Conservation (phyloP, 2,329 filamentous ascomycete species). For the Aspergillus japonicus region DNA sequence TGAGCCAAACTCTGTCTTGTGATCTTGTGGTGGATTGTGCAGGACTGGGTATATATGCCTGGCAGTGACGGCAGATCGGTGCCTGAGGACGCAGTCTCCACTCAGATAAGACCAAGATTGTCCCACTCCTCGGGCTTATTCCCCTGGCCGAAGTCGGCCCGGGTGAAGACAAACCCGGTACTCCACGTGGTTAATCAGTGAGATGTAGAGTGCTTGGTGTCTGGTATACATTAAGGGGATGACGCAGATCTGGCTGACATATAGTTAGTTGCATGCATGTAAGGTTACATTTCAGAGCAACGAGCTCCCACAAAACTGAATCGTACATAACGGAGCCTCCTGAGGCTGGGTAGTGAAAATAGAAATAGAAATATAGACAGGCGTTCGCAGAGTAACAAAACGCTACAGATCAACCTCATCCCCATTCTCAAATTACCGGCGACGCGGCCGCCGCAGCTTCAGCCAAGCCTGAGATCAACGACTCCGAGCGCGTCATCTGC, state of each 20-base stretch:
- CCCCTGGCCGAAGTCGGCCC: neutral
- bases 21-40: too few relatives aligned
- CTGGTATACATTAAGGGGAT: too few relatives aligned
- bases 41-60: too few relatives aligned
- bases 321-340: neutral
- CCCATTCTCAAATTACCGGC: neutral
- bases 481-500: conserved; percentile 27
- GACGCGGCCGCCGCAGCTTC: conserved; percentile 14
- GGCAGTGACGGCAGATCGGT: too few relatives aligned
- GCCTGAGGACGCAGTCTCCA: too few relatives aligned
- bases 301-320: neutral
- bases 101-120: too few relatives aligned
- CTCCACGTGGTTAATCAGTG: too few relatives aligned
- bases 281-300: neutral
- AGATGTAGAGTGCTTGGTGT: too few relatives aligned
- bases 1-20: too few relatives aligned
- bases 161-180: neutral
- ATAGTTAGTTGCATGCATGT: neutral
- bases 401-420: neutral
- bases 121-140: neutral
- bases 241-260: neutral
- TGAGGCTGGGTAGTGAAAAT: neutral
- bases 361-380: neutral
- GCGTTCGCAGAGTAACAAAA: neutral
- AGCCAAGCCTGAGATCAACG: conserved; percentile 20